Evolutionary conservation across 495 filamentous ascomycete species (phyloP).

Genomic region (Astrothelium subdiscretum): DNA sequence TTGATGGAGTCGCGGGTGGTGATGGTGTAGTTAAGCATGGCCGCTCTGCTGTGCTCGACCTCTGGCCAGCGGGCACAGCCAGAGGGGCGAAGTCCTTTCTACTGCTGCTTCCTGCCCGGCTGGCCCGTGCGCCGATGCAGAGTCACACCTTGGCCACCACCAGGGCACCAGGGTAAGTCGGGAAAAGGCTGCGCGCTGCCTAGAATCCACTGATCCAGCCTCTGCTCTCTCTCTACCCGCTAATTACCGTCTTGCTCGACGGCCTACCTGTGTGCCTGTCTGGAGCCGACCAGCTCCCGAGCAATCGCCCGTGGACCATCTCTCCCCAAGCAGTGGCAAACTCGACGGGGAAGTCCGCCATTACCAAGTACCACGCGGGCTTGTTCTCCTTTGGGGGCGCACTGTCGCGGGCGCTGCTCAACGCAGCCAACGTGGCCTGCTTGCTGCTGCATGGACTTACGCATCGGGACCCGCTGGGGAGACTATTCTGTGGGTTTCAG

Average conservation of each 20-base stretch:
- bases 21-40: not conserved
- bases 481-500: not conserved
- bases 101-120: not conserved
- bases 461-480: not conserved
- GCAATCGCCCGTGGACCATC: not conserved
- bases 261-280: no score
- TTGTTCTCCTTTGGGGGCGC: not conserved
- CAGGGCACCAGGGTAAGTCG: not conserved
- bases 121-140: not conserved
- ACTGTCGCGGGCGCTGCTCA: not conserved
- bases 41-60: not conserved
- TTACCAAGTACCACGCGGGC: no score
- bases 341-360: no score
- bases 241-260: no score
- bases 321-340: not conserved
- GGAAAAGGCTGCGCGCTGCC: not conserved
- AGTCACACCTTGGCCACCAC: constrained; percentile 2
- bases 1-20: no score
- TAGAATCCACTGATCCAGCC: not conserved
- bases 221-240: no score
- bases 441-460: constrained; percentile 1
- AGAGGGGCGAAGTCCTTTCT: constrained; percentile 3
- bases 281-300: not conserved
- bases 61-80: not conserved
- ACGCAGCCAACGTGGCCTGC: not conserved